phyloP scores from a whole-genome alignment of 768 basidiomycete genomes.

The Naganishia vishniacii region DNA sequence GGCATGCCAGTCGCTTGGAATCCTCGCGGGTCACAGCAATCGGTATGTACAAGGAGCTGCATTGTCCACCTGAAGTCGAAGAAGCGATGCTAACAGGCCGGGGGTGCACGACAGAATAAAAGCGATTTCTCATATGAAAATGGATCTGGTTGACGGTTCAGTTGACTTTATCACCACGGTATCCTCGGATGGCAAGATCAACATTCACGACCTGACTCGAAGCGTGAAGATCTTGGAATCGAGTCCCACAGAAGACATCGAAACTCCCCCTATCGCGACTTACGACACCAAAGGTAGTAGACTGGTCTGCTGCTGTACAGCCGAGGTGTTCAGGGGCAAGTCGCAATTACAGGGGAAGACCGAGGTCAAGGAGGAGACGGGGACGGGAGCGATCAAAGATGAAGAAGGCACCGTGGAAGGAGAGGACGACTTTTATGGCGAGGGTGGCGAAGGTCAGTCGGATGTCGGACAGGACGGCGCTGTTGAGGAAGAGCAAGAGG shows the following conservation, averaged over 20 bases:
- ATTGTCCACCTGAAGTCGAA: neutral
- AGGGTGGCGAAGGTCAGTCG: constrained; percentile 36
- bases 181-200: constrained; percentile 78
- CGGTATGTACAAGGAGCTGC: constrained; percentile 58
- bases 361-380: constrained; percentile 48
- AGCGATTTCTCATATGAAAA: constrained; percentile 51
- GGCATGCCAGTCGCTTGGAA: constrained; percentile 50
- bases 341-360: constrained; percentile 28
- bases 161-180: constrained; percentile 61
- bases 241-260: neutral
- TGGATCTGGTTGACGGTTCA: constrained; percentile 62
- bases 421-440: constrained; percentile 32
- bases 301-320: constrained; percentile 61
- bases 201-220: constrained; percentile 45
- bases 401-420: constrained; percentile 49
- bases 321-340: constrained; percentile 36
- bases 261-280: constrained; percentile 57
- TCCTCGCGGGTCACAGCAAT: constrained; percentile 75
- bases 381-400: constrained; percentile 39
- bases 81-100: constrained; percentile 9
- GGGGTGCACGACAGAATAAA: constrained; percentile 60
- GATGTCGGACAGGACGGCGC: constrained; percentile 36
- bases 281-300: constrained; percentile 84
- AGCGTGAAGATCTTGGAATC: constrained; percentile 5
- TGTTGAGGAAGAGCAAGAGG: constrained; percentile 26